Conservation (phyloP, 768 basidiomycete species). For the Kondoa subrosea region DNA sequence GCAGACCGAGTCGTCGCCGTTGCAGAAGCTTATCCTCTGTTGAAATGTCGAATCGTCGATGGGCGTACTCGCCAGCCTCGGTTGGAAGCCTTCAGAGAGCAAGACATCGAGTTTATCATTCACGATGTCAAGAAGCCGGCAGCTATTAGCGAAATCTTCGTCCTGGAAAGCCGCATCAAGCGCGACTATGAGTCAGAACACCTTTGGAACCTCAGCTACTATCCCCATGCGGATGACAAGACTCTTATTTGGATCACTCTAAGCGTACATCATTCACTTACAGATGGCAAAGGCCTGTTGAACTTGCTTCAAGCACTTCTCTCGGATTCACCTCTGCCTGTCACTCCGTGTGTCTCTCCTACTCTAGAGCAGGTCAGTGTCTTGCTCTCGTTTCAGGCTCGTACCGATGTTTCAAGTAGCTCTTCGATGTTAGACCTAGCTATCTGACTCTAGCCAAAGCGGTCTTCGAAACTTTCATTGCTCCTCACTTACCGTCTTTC, state of each 20-base stretch:
- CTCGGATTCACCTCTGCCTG: neutral
- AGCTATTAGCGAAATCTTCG: neutral
- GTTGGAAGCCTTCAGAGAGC: neutral
- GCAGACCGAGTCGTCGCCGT: neutral
- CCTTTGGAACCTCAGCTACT: neutral
- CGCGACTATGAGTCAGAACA: neutral
- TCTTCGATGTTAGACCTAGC: neutral
- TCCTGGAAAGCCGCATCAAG: neutral
- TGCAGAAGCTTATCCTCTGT: neutral
- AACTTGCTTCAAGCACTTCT: neutral
- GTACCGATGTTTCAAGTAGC: too few relatives aligned
- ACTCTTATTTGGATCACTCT: neutral
- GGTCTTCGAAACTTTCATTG: neutral
- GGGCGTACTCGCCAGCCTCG: neutral
- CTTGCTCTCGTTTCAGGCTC: too few relatives aligned
- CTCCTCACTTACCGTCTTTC: neutral
- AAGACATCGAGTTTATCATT: neutral
- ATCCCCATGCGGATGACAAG: neutral
- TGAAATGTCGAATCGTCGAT: neutral
- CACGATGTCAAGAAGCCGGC: neutral
- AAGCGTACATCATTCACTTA: neutral
- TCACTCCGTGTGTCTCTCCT: neutral
- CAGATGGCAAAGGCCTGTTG: neutral
- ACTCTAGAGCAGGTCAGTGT: neutral
- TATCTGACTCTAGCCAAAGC: neutral